Evolutionary conservation across 2,329 filamentous ascomycete species (phyloP), one percentile per base, ranked within the genome.

Genomic region (Neonectria faginata): DNA sequence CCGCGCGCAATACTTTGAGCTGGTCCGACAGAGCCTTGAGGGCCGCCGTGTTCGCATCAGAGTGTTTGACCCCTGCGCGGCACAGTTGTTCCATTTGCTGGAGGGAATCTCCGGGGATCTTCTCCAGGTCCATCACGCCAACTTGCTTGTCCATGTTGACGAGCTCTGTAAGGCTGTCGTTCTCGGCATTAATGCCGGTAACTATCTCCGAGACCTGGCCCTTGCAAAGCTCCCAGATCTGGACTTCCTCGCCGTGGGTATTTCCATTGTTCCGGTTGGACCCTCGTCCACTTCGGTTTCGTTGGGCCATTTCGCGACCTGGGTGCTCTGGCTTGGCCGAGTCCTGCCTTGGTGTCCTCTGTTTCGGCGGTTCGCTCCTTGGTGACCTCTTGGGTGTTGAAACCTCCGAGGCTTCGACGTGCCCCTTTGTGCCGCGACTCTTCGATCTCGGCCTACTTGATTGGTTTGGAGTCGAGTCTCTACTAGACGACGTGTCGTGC

Each of bases 231-330:
- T 82, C 80, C 81, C 81, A 83, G 6, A 83, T 77, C 51, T 80
- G 76, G 9, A 77, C 79, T 68, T 83, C 81, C 66, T 83, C 81
- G 29, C 81, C 81, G 33, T 81, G 79, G 8, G 76, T 70, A 65
- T 79, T 77, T 27, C 80, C 79, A 52, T 80, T 82, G 73, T 81
- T 83, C 45, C 81, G 79, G 73, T 80, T 80, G 44, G 79, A 80
- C 42, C 80, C 80, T 66, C 81, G 81, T 56, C 79, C 80, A 70
- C 80, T 81, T 59, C 81, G 79, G 65, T 81, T 82, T 65, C 81
- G 77, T 71, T 82, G 81, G 47, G 81, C 82, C 80, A 82, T 83
- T 58, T 70, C 67, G 71, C 67, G 65, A 39, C 59, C 68, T 31
- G 67, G 64, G 33, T 63, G 68, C 60, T 71, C 70, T 29, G 63